phyloP scores from a whole-genome alignment of 306 rosid genomes.

The Dalbergia oliveri region DNA sequence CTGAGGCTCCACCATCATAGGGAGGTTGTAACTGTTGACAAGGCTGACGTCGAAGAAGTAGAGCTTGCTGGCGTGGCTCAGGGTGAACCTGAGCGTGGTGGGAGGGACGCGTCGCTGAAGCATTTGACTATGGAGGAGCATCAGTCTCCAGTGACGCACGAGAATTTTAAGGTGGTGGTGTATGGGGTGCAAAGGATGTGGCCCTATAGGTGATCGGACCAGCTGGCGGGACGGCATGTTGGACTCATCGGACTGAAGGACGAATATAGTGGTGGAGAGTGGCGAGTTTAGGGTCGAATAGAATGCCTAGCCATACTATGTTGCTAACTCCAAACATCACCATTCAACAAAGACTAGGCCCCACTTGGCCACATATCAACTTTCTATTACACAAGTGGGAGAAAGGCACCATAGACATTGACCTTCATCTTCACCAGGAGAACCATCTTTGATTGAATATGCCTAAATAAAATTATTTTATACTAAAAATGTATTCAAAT shows the following conservation, averaged over 20 bases:
- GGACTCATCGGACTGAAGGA: slow-evolving; percentile 61
- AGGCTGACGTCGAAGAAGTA: slow-evolving; percentile 94
- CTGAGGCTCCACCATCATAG: slow-evolving; percentile 64
- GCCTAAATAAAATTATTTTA: too few species aligned
- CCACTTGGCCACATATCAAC: too few species aligned
- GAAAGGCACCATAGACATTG: too few species aligned
- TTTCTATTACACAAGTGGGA: too few species aligned
- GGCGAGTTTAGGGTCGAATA: slow-evolving; percentile 72
- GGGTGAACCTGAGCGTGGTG: slow-evolving; percentile 69
- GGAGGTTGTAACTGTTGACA: slow-evolving; percentile 88
- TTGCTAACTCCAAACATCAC: slow-evolving; percentile 33
- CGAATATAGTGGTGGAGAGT: slow-evolving; percentile 74
- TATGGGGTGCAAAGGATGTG: slow-evolving; percentile 71
- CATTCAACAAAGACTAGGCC: too few species aligned
- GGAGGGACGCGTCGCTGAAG: slow-evolving; percentile 62
- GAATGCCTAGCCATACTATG: slow-evolving; percentile 82
- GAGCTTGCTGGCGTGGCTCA: slow-evolving; percentile 69
- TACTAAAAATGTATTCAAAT: too few species aligned
- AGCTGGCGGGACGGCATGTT: slow-evolving; percentile 54
- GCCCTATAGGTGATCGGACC: slow-evolving; percentile 97
- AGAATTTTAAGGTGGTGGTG: slow-evolving; percentile 60
- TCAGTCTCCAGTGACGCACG: slow-evolving; percentile 82
- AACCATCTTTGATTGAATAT: too few species aligned
- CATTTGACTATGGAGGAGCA: slow-evolving; percentile 71
- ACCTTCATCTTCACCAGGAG: too few species aligned